A percentile compares a stretch with the other conserved stretches of the same genome.
Conservation (phyloP, 306 rosid genomes). For the Prunus davidiana region DNA sequence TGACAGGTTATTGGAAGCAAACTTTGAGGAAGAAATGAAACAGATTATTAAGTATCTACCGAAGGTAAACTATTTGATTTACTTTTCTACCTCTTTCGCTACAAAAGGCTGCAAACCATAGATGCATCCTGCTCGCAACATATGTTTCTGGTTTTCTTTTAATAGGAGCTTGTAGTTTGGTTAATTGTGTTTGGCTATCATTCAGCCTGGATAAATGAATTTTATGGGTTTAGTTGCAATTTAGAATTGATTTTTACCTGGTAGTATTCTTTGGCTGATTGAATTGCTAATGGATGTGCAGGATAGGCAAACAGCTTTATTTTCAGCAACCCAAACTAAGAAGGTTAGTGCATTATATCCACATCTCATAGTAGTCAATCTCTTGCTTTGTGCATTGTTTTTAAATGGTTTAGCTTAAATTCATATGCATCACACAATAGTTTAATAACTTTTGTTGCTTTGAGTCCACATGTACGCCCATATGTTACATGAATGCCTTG, state of each 20-base stretch:
- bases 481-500: not conserved
- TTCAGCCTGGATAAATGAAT: not conserved
- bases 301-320: constrained; percentile 90
- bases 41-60: constrained; percentile 79
- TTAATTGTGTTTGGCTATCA: not conserved
- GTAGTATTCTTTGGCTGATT: constrained; percentile 17
- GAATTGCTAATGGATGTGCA: constrained; percentile 41
- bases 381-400: not conserved
- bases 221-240: not conserved
- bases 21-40: constrained; percentile 96
- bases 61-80: constrained; percentile 47
- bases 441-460: not conserved
- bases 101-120: constrained; percentile 1
- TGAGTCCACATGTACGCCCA: not conserved
- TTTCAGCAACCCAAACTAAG: constrained; percentile 96
- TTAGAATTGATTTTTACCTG: not conserved
- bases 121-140: not conserved
- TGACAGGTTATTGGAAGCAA: constrained; percentile 90
- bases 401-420: not conserved
- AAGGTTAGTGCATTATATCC: constrained; percentile 53
- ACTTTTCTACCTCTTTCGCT: not conserved
- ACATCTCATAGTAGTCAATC: not conserved
- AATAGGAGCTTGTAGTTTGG: not conserved
- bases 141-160: not conserved
- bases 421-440: not conserved